Evolutionary conservation across 768 basidiomycete genomes (phyloP), one percentile per base, ranked within the genome.

Genomic region (Megacollybia marginata): DNA sequence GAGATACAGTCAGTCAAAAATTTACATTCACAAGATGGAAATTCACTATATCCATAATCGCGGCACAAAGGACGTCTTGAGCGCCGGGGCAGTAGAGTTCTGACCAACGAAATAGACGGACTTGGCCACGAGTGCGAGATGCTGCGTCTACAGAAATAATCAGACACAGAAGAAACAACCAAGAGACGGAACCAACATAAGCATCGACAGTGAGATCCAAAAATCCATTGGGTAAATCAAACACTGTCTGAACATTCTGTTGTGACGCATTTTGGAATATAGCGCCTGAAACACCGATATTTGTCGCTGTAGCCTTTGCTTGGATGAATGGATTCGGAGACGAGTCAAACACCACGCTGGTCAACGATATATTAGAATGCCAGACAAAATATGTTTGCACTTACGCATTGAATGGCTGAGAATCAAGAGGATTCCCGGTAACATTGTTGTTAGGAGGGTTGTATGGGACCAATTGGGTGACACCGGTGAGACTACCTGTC

Each of bases 1-100:
- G 15, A 38, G 49, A 34, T 1, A 52, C 4, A 20, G 46, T 44
- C n/a, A 31, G 48, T 42, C 12, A 43, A 54, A 44, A 2, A 31
- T 36, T 36, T 32, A 31, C 31, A 47, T 16, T 16, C 42, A 43
- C 9, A 33, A 4, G 12, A 40, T 13, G 47, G 48, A 33, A 20
- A 68, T 81, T 44, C 58, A 86, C 85, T 84, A 76, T 33, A 88
- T 65, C 54, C 69, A 72, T 44, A 88, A 63, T 20, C 82, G 71
- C 18, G 76, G 72, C 13, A 69, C 57, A 10, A 74, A 54, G 5
- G 70, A 69, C 3, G 66, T 71, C 38, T 79, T 54, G 31, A 59
- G 50, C 7, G 75, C 75, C 12, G 63, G 48, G 6, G 80, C 52
- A 0, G 70, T 66, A 5, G 52, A 46, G 48, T 77, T 72, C 6